Percentiles rank a stretch among this genome's conserved stretches.
These are phyloP conservation scores for Amyloporia xantha DNA, from an alignment of 768 basidiomycete species.

Conservation along the genomic window DNA sequence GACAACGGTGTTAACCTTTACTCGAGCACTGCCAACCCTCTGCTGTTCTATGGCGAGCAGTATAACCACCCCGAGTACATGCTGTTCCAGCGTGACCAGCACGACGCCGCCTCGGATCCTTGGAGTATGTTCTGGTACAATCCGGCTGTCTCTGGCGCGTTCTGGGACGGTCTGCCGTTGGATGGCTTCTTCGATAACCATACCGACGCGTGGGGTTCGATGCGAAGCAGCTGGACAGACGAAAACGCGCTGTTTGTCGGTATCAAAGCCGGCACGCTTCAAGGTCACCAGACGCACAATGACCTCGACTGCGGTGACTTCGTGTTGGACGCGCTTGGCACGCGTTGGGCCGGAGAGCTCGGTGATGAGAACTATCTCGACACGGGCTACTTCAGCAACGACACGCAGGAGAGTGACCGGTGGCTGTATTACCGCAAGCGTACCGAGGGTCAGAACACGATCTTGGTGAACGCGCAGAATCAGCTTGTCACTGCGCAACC, in stretches of 20 bases:
- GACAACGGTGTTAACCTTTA: conserved; percentile 94
- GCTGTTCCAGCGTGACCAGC: conserved; percentile 85
- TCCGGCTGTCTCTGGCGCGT: conserved; percentile 74
- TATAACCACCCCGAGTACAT: conserved; percentile 69
- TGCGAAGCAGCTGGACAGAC: conserved; percentile 92
- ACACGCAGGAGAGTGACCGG: conserved; percentile 58
- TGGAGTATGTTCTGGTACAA: conserved; percentile 87
- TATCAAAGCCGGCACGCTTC: conserved; percentile 78
- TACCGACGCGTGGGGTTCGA: conserved; percentile 81
- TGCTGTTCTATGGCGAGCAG: conserved; percentile 69
- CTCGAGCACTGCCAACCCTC: conserved; percentile 84
- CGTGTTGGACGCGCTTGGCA: conserved; percentile 88
- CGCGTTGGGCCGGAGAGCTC: conserved; percentile 92
- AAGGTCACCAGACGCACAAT: conserved; percentile 89
- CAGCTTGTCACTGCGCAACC: conserved; percentile 74
- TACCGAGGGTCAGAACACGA: conserved; percentile 96
- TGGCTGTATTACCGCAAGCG: conserved; percentile 96
- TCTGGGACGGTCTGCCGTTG: conserved; percentile 81
- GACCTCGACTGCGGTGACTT: conserved; percentile 95
- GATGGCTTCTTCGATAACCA: conserved; percentile 75
- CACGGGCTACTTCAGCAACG: conserved; percentile 69
- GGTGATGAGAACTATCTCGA: conserved; percentile 84
- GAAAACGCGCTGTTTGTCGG: conserved; percentile 76
- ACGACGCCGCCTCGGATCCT: conserved; percentile 46
- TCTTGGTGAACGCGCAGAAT: conserved; percentile 69